Evolutionary conservation across 371 early-diverging fungal genomes (phyloP), one percentile per base, ranked within the genome.

Genomic region (Mucor indicus): DNA sequence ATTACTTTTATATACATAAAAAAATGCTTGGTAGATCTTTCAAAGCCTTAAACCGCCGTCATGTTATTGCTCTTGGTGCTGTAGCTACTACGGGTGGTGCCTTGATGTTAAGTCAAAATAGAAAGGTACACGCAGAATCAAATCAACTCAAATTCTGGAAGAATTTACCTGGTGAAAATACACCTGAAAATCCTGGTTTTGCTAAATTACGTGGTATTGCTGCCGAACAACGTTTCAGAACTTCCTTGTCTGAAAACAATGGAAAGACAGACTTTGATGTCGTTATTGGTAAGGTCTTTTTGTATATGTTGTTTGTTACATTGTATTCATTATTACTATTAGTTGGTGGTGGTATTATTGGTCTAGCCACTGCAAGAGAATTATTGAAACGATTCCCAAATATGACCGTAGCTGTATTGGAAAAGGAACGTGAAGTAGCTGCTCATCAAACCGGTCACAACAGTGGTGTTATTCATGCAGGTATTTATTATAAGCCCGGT

Each of bases 401-500:
- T 6, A 75, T 71, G 72, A 75, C 75, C 0, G 65, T 75, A 1
- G 71, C 72, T 24, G 72, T 75, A 2, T 45, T 75, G 32, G 75
- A 75, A 41, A 75, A 75, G 47, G 75, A 75, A 38, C 61, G 69
- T 30, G 75, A 75, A 43, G 75, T 75, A 2, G 71, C 75, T 44
- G 67, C 69, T 33, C 75, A 75, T 55, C 75, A 75, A 42, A 67
- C 75, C 2, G 75, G 75, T 20, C 75, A 75, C 36, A 75, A 75
- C 46, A 66, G 67, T 32, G 75, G 75, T 49, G 74, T 73, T 17
- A 74, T 69, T 24, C 74, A 74, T 48, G 67, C 70, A 29, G 74
- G 74, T 44, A 55, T 74, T 22, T 70, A 70, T 38, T 70, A 70
- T 41, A 57, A 50, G 11, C 71, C 75, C 37, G 75, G 75, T n/a